A percentile compares a stretch with the other conserved stretches of the same genome.
These are phyloP conservation scores for Monosporozyma siamensis DNA, from an alignment of 805 yeast species.

Conservation along the genomic window DNA sequence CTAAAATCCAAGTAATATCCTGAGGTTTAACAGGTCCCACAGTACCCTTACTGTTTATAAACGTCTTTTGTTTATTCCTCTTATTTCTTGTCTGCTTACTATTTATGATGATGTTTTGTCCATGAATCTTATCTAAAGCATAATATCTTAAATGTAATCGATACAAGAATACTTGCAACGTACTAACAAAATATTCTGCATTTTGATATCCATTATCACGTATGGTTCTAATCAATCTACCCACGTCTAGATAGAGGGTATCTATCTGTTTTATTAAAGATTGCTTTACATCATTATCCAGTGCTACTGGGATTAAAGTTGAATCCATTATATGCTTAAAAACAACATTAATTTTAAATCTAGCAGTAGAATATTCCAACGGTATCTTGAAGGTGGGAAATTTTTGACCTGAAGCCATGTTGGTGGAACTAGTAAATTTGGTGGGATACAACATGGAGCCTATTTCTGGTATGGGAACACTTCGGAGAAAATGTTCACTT, in stretches of 20 bases:
- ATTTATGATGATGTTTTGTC: constrained; percentile 4
- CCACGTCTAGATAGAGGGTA: constrained; percentile 10
- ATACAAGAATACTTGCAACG: constrained; percentile 19
- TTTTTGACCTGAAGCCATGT: too few relatives aligned
- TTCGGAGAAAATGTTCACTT: constrained; percentile 8
- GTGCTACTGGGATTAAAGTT: constrained; percentile 11
- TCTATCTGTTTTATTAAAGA: constrained; percentile 5
- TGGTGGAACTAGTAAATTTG: too few relatives aligned
- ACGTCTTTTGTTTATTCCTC: neutral
- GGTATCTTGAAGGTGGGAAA: neutral
- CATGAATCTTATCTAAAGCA: constrained; percentile 12
- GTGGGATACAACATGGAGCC: constrained; percentile 3
- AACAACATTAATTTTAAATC: constrained; percentile 18
- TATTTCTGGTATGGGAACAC: constrained; percentile 10
- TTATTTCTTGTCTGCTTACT: neutral
- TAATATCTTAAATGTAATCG: constrained; percentile 20
- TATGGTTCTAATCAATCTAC: constrained; percentile 8
- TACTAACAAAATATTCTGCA: constrained; percentile 17
- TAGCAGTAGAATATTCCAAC: constrained; percentile 16
- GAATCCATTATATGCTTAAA: constrained; percentile 19
- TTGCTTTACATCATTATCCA: constrained; percentile 3
- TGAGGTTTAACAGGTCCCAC: constrained; percentile 1
- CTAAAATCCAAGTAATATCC: constrained; percentile 13
- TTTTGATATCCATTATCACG: constrained; percentile 4
- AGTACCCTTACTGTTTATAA: neutral